These are phyloP conservation scores for Quercus berberidifolia DNA, from an alignment of 306 rosid species.

Conservation along the genomic window DNA sequence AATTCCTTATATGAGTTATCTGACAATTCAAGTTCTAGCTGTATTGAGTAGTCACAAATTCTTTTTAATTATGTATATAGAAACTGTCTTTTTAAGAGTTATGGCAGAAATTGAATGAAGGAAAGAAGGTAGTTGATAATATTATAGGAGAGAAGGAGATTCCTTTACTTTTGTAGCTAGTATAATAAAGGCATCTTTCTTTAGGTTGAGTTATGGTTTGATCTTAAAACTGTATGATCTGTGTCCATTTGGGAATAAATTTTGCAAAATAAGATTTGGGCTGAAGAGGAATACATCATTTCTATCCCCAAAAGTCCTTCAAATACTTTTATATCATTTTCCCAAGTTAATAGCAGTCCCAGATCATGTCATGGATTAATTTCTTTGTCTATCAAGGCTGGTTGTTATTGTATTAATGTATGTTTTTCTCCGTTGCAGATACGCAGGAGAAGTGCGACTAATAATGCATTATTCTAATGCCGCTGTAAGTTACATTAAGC, in stretches of 20 bases:
- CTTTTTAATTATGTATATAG: not conserved
- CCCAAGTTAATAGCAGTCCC: not conserved
- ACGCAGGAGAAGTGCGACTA: constrained; percentile 49
- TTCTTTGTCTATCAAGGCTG: not conserved
- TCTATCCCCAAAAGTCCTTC: not conserved
- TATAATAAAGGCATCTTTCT: not conserved
- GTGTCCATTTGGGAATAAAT: not conserved
- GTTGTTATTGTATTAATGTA: not conserved
- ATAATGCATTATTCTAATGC: constrained; percentile 35
- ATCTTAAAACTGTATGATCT: not conserved
- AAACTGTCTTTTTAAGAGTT: not conserved
- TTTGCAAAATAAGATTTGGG: not conserved
- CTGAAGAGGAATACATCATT: not conserved
- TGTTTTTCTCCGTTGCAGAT: constrained; percentile 20
- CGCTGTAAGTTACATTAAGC: constrained; percentile 33
- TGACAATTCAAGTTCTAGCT: not conserved
- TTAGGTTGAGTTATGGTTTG: not conserved
- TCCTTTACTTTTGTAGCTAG: not conserved
- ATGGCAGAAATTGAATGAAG: not conserved
- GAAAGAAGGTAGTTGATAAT: not conserved
- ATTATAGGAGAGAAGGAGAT: not conserved
- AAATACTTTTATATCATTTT: not conserved
- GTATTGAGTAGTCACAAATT: not conserved
- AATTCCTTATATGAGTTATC: not conserved
- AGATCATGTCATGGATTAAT: not conserved